A percentile compares a stretch with the other conserved stretches of the same genome.
phyloP scores from a whole-genome alignment of 768 basidiomycete genomes.

The Saitozyma sp. region DNA sequence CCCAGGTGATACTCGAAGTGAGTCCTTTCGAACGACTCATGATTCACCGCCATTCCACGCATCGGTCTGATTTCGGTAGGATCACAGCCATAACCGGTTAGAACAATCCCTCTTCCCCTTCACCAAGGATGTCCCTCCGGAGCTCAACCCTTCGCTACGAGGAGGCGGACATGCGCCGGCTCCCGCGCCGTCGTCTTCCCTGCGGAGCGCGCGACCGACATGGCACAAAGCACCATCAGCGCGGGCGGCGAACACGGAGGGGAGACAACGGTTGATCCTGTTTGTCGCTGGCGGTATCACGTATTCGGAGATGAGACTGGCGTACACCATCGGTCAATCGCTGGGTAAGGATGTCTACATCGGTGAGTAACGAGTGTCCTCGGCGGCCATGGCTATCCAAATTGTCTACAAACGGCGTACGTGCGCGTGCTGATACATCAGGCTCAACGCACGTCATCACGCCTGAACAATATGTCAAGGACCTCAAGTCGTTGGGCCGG shows the following conservation, averaged over 20 bases:
- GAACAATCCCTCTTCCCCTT: slow-evolving; percentile 81
- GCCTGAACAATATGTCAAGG: slow-evolving; percentile 79
- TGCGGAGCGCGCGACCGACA: slow-evolving; percentile 83
- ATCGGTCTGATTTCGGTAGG: slow-evolving; percentile 58
- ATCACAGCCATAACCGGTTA: slow-evolving; percentile 75
- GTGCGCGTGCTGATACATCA: slow-evolving; percentile 46
- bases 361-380: slow-evolving; percentile 59
- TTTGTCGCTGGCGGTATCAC: slow-evolving; percentile 96
- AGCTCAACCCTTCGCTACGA: slow-evolving; percentile 54
- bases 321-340: slow-evolving; percentile 71
- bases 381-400: neutral
- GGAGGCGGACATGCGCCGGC: slow-evolving; percentile 42
- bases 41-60: neutral
- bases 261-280: slow-evolving; percentile 71
- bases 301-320: slow-evolving; percentile 88
- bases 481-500: slow-evolving; percentile 81
- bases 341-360: slow-evolving; percentile 88
- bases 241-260: slow-evolving; percentile 55
- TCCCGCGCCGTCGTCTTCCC: slow-evolving; percentile 65
- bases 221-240: slow-evolving; percentile 74
- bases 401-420: neutral
- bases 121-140: slow-evolving; percentile 68
- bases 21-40: slow-evolving; percentile 1
- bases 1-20: slow-evolving; percentile 82
- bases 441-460: slow-evolving; percentile 87